These are phyloP conservation scores for Leavenworthia alabamica DNA, from an alignment of 345 rosid genomes.

Conservation along the genomic window DNA sequence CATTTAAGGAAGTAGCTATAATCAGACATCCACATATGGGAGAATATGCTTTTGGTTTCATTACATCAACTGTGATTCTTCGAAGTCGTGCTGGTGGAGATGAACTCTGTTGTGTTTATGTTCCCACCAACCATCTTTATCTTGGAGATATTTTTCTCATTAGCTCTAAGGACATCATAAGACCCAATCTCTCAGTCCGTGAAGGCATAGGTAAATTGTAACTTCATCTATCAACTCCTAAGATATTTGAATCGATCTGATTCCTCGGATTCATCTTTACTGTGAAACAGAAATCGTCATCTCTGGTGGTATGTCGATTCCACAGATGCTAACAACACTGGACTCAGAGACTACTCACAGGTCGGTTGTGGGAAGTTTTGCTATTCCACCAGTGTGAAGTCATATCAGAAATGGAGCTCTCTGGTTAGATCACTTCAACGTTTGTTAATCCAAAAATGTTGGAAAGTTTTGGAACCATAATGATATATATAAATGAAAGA, in stretches of 20 bases:
- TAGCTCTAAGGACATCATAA: conserved; percentile 51
- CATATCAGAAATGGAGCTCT: not conserved
- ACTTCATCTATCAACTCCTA: not conserved
- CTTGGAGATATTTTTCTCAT: conserved; percentile 60
- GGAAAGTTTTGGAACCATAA: not conserved
- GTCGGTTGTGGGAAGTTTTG: conserved; percentile 32
- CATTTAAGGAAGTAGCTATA: conserved; percentile 76
- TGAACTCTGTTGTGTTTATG: conserved; percentile 60
- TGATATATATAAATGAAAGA: conserved; percentile 1
- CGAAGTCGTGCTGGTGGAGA: conserved; percentile 50
- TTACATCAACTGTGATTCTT: conserved; percentile 59
- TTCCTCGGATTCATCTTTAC: not conserved
- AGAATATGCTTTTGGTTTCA: conserved; percentile 62
- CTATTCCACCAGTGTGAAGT: conserved; percentile 32
- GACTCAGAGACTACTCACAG: conserved; percentile 34
- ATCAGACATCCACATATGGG: conserved; percentile 64
- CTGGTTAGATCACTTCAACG: not conserved
- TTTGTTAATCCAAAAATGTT: conserved; percentile 9
- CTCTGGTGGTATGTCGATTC: conserved; percentile 67
- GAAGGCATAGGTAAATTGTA: conserved; percentile 53
- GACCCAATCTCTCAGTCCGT: conserved; percentile 60
- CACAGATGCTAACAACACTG: conserved; percentile 43
- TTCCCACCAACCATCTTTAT: conserved; percentile 64
- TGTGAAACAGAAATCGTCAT: conserved; percentile 52
- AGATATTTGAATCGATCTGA: not conserved